Base-by-base conservation (phyloP, 164 flowering plant species). In the Piper longum region DNA sequence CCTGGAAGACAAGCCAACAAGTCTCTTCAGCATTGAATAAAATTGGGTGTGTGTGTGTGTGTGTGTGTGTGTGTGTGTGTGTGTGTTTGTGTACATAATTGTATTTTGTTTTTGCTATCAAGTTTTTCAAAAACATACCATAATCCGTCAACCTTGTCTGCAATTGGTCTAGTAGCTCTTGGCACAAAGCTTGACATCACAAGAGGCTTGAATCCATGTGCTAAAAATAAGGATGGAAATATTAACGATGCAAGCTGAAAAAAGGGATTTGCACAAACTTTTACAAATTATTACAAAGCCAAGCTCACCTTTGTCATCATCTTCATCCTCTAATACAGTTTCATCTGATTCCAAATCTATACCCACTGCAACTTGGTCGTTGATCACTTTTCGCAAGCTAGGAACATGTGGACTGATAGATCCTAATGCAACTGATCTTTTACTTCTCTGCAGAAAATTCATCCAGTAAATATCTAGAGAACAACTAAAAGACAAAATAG, bases 171-270 rank as follows among this genome's bases (percentile, higher is more conserved):
- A 19, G 95, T 85, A 72, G 86, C 84, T 74, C 75, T 83, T 63
- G 99, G 99, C 52, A 95, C 83, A 68, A 95, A 69, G 76, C 82
- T 88, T 67, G 99, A 88, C 64, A 87, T 83, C 4, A 91, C 74
- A 48, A 95, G 95, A 0, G 97, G 89, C 79, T 86, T 95, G 82
- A 95, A 95, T 65, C 95, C 97, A 79, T 95, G 99, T 56, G 80
- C 99, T 59, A 61, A 61, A 66, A 14, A 67, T 11, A 45, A 61
- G 61, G 11, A 57, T 18, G 26, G 57, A 61, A 54, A 68, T 57
- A 41, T 26, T 13, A 17, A 16, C 13, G 17, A 16, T 16, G 36
- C 36, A 26, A 26, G 52, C 14, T 9, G 3, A 26, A 57, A 2
- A 57, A 6, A 16, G 39, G 17, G 39, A 36, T 57, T 57, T 4